phyloP scores from a whole-genome alignment of 805 yeast genomes.

The Saccharomyces jurei region DNA sequence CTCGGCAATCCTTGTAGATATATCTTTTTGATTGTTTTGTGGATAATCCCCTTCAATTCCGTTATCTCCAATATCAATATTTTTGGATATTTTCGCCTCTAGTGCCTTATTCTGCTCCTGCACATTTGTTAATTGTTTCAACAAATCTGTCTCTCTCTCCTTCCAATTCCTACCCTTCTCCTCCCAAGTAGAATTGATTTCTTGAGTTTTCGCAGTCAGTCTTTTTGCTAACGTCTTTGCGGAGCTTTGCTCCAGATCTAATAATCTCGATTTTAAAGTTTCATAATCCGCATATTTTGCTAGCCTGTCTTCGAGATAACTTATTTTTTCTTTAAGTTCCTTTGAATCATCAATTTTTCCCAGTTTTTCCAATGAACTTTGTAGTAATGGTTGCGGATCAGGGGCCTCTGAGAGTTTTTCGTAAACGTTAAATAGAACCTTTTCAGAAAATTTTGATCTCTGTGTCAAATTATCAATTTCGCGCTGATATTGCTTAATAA shows the following conservation, averaged over 20 bases:
- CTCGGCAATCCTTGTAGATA: constrained; percentile 34
- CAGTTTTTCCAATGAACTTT: constrained; percentile 59
- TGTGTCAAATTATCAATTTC: constrained; percentile 80
- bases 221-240: constrained; percentile 47
- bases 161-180: constrained; percentile 69
- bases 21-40: constrained; percentile 16
- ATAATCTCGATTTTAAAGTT: constrained; percentile 53
- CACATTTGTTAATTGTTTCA: constrained; percentile 43
- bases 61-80: constrained; percentile 36
- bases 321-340: constrained; percentile 44
- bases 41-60: constrained; percentile 16
- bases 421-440: constrained; percentile 65
- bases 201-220: constrained; percentile 65
- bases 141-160: constrained; percentile 44
- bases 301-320: constrained; percentile 47
- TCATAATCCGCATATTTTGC: constrained; percentile 72
- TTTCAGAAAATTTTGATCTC: constrained; percentile 68
- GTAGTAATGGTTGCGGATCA: constrained; percentile 79
- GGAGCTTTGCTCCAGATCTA: constrained; percentile 52
- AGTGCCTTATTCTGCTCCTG: constrained; percentile 55
- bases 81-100: constrained; percentile 57
- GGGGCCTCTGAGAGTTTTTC: constrained; percentile 80
- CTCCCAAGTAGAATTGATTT: constrained; percentile 55
- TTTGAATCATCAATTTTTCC: constrained; percentile 46
- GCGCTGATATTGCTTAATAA: constrained; percentile 71